These are phyloP conservation scores for Raphanus hybrid DNA, from an alignment of 441 rosid genomes.

Conservation along the genomic window DNA sequence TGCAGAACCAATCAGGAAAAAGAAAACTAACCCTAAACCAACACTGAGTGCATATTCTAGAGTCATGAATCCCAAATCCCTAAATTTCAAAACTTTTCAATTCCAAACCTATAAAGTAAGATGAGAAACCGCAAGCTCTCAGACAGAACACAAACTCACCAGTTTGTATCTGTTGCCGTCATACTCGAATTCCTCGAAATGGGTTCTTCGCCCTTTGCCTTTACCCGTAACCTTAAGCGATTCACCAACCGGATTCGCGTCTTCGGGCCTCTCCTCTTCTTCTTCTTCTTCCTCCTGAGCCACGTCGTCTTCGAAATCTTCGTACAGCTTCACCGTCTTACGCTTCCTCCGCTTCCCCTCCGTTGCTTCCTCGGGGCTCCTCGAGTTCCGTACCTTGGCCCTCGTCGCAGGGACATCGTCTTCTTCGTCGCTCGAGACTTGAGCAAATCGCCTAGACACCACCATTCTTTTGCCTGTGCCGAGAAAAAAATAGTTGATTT, in stretches of 20 bases:
- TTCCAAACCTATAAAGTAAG: neutral
- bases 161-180: constrained; percentile 82
- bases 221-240: constrained; percentile 67
- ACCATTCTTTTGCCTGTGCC: constrained; percentile 37
- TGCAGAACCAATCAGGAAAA: neutral
- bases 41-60: neutral
- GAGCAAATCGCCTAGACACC: constrained; percentile 76
- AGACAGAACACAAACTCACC: constrained; percentile 51
- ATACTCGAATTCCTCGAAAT: constrained; percentile 69
- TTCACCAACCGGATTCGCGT: constrained; percentile 82
- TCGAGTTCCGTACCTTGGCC: constrained; percentile 46
- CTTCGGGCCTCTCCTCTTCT: constrained; percentile 67
- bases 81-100: neutral
- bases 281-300: constrained; percentile 48
- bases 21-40: neutral
- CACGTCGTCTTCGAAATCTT: constrained; percentile 46
- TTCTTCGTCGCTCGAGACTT: constrained; percentile 89
- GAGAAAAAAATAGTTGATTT: neutral
- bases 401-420: constrained; percentile 68
- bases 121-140: neutral
- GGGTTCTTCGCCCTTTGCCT: constrained; percentile 70
- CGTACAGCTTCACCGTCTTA: constrained; percentile 52
- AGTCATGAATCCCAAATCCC: neutral
- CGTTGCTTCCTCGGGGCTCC: constrained; percentile 38
- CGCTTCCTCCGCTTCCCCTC: constrained; percentile 54